Percentiles rank a stretch among this genome's conserved stretches.
These are phyloP conservation scores for Stylosanthes scabra DNA, from an alignment of 331 rosid genomes.

Conservation along the genomic window DNA sequence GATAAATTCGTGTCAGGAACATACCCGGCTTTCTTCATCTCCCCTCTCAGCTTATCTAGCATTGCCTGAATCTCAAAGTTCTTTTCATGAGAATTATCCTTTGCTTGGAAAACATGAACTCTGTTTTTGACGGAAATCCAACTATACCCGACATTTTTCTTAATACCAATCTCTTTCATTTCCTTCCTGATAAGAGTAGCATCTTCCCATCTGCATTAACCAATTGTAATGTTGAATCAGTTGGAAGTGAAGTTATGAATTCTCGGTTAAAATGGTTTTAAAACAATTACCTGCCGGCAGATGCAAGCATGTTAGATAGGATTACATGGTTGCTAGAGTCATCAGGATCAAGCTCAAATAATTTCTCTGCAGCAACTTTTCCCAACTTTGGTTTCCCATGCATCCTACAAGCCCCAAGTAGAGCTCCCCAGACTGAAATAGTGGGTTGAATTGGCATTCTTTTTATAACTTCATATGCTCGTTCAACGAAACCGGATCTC, in stretches of 20 bases:
- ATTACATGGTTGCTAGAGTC: conserved; percentile 92
- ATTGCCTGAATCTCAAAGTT: conserved; percentile 72
- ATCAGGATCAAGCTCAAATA: conserved; percentile 82
- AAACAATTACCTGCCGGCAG: conserved; percentile 71
- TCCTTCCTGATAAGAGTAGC: conserved; percentile 80
- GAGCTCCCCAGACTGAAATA: conserved; percentile 88
- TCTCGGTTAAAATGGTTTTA: background rate
- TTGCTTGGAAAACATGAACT: conserved; percentile 78
- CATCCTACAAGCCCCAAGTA: conserved; percentile 83
- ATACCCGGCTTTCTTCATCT: conserved; percentile 75
- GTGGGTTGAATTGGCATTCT: conserved; percentile 74
- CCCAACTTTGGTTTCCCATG: conserved; percentile 74
- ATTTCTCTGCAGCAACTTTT: conserved; percentile 74
- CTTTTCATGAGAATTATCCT: conserved; percentile 71
- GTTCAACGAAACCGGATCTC: conserved; percentile 76
- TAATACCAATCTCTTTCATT: conserved; percentile 82
- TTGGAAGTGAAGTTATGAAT: background rate
- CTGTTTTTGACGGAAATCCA: conserved; percentile 75
- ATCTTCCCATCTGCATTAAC: conserved; percentile 86
- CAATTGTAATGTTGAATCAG: conserved; percentile 22
- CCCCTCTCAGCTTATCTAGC: conserved; percentile 61
- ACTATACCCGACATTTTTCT: conserved; percentile 79
- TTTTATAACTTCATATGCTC: conserved; percentile 69
- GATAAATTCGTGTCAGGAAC: conserved; percentile 67
- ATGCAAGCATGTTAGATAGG: conserved; percentile 82